Conservation (phyloP, 805 yeast species). For the Grigorovia jiainica region DNA sequence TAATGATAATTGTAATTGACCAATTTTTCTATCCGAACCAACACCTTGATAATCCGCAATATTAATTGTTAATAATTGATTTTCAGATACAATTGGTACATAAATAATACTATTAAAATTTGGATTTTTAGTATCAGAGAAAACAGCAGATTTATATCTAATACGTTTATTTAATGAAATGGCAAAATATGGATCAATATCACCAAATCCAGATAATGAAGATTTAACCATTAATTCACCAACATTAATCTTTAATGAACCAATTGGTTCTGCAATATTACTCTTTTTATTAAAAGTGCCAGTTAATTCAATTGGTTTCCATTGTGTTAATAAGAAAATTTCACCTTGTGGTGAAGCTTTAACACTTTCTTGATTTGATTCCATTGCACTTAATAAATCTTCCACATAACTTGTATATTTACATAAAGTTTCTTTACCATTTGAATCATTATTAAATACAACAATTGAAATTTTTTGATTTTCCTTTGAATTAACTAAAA, state of each 20-base stretch:
- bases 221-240: slow-evolving; percentile 40
- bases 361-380: slow-evolving; percentile 38
- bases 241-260: slow-evolving; percentile 53
- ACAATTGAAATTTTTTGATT: slow-evolving; percentile 44
- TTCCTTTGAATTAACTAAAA: slow-evolving; percentile 52
- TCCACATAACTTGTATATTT: slow-evolving; percentile 40
- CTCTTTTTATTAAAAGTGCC: slow-evolving; percentile 38
- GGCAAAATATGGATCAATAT: slow-evolving; percentile 65
- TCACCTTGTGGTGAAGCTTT: slow-evolving; percentile 44
- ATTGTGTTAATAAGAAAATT: slow-evolving; percentile 45
- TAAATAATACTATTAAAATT: slow-evolving; percentile 49
- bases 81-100: slow-evolving; percentile 51
- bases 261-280: slow-evolving; percentile 43
- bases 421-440: slow-evolving; percentile 41
- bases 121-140: slow-evolving; percentile 47
- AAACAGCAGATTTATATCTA: slow-evolving; percentile 44
- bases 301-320: slow-evolving; percentile 62
- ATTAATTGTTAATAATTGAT: slow-evolving; percentile 49
- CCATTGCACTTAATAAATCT: slow-evolving; percentile 38
- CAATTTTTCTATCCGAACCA: slow-evolving; percentile 56
- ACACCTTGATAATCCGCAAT: slow-evolving; percentile 59
- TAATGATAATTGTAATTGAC: slow-evolving; percentile 43
- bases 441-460: slow-evolving; percentile 49
- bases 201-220: slow-evolving; percentile 58
- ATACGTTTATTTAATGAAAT: slow-evolving; percentile 49